These are phyloP conservation scores for Boletus fagicola DNA, from an alignment of 768 basidiomycete genomes.

Conservation along the genomic window DNA sequence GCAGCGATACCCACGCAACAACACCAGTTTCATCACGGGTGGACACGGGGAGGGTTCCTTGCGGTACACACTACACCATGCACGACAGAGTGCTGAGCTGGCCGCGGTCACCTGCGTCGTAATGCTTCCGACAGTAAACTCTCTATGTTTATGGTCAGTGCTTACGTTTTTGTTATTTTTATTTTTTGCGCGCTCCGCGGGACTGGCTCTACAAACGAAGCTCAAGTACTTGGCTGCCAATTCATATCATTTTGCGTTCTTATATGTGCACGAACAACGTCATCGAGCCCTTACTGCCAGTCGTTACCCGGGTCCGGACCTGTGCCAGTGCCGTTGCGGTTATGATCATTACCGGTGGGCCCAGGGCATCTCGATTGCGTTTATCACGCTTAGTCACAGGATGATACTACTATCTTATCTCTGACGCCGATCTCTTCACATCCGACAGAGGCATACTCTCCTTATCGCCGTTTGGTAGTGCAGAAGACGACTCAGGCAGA, in stretches of 20 bases:
- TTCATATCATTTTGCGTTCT: neutral
- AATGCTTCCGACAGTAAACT: neutral
- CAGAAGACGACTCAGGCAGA: neutral
- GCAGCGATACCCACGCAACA: neutral
- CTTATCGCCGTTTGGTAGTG: neutral
- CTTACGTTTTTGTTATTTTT: neutral
- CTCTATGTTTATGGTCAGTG: neutral
- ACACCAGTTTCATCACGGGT: neutral
- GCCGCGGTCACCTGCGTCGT: neutral
- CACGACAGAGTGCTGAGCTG: conserved; percentile 1
- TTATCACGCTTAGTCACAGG: neutral
- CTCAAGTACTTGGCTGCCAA: neutral
- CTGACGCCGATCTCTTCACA: neutral
- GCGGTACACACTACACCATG: too few species aligned
- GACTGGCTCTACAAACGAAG: too few species aligned
- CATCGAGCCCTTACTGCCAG: neutral
- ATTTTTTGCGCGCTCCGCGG: neutral
- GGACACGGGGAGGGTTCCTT: neutral
- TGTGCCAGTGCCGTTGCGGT: neutral
- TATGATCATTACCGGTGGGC: neutral
- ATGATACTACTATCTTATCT: neutral
- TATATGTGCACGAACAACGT: neutral
- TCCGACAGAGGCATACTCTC: neutral
- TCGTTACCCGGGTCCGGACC: neutral
- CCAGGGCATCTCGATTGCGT: neutral